Base-by-base conservation (phyloP, 2,329 filamentous ascomycete genomes). In the Alternaria infectoria region DNA sequence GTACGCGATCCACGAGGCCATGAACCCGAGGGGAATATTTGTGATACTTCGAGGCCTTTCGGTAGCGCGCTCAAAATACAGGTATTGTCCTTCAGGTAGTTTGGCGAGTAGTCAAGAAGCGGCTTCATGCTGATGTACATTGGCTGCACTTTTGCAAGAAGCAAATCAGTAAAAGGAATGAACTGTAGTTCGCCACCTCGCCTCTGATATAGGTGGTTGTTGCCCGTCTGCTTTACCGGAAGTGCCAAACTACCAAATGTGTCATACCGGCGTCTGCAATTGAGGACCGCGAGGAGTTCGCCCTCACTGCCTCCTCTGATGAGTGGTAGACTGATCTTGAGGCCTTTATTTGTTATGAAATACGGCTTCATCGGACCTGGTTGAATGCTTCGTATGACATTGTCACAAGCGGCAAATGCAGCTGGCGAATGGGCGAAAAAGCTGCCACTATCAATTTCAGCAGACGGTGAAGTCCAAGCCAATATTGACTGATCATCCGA, bases 1-100 rank as follows among this genome's bases (percentile, higher is more conserved):
- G 32, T 36, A 3, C 3, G 32, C 13, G 32, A 4, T 2, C 3
- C 1, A n/a, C 3, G 32, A n/a, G 32, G 3, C 7, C 0, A 9
- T 36, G 32, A 3, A 1, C 32, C 32, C 0, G 32, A 5, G 4
- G 32, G 32, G 6, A 36, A n/a, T 15, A 36, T 36, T 1, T 36
- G 32, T 4, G 32, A 36, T 2, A 36, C 32, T 36, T 36, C 1
- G 0, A 4, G 15, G 13, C 32, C 32, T 36, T 36, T 9, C 32
- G 32, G 32, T n/a, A 36, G 32, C 4, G 15, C 4, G 15, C 4
- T 2, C 1, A 36, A 7, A n/a, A 36, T 36, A 3, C 2, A 36
- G 0, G 32, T 36, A 4, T 36, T 36, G 32, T 36, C 32, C 15
- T 36, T 36, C 4, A n/a, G 32, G 15, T 9, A 0, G 32, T 36